phyloP scores from a whole-genome alignment of 257 asterid species.

The Craterostigma plantagineum region DNA sequence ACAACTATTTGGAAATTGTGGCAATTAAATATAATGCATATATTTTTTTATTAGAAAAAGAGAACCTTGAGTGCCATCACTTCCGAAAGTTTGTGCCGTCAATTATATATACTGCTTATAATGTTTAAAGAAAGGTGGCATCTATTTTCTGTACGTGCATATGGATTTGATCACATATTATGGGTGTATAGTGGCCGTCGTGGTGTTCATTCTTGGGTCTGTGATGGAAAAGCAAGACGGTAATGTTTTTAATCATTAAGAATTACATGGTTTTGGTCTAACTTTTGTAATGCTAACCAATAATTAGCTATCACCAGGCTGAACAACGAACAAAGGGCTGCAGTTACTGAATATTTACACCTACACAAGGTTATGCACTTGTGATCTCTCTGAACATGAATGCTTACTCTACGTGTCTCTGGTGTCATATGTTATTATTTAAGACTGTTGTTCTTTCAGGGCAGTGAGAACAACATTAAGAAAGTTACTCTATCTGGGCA shows the following conservation, averaged over 20 bases:
- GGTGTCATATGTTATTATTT: constrained; percentile 3
- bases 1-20: too few species aligned
- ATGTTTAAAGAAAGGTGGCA: too few species aligned
- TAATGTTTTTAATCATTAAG: constrained; percentile 13
- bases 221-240: constrained; percentile 92
- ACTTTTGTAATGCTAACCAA: not conserved
- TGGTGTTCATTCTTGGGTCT: constrained; percentile 98
- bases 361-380: constrained; percentile 46
- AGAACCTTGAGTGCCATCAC: too few species aligned
- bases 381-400: constrained; percentile 4
- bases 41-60: too few species aligned
- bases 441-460: constrained; percentile 28
- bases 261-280: constrained; percentile 1
- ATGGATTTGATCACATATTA: constrained; percentile 47
- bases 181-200: constrained; percentile 96
- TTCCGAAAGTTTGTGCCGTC: too few species aligned
- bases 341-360: constrained; percentile 69
- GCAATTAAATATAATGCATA: too few species aligned
- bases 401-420: constrained; percentile 2
- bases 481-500: constrained; percentile 41
- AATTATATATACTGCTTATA: too few species aligned
- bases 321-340: constrained; percentile 74
- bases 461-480: constrained; percentile 55
- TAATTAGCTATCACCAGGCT: constrained; percentile 27
- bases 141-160: too few species aligned